A percentile compares a stretch with the other conserved stretches of the same genome.
phyloP scores from a whole-genome alignment of 192 early-diverging fungal genomes.

The Coemansia sp. region DNA sequence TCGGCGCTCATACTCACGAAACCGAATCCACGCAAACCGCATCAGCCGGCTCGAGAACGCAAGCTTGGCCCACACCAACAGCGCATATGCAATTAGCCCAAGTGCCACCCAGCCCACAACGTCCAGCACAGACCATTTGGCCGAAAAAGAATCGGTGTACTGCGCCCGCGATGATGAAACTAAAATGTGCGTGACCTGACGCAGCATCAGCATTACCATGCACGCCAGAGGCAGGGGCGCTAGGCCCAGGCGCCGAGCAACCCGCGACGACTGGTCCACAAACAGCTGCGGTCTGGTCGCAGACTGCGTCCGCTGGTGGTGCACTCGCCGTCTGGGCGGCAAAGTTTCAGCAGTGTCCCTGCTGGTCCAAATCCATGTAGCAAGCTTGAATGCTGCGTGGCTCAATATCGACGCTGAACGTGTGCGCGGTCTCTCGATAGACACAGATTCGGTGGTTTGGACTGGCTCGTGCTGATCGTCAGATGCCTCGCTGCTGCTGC shows the following conservation, averaged over 20 bases:
- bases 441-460: not conserved
- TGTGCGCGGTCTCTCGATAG: slow-evolving; percentile 3
- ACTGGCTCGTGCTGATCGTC: not conserved
- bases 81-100: slow-evolving; percentile 57
- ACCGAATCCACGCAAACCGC: slow-evolving; percentile 66
- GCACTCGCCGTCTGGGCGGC: slow-evolving; percentile 9
- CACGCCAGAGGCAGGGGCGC: slow-evolving; percentile 52
- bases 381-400: slow-evolving; percentile 25
- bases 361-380: slow-evolving; percentile 21
- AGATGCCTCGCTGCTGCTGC: slow-evolving; percentile 1
- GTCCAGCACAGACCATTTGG: slow-evolving; percentile 43
- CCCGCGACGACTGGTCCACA: slow-evolving; percentile 51
- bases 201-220: slow-evolving; percentile 47
- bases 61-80: slow-evolving; percentile 70
- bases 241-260: slow-evolving; percentile 52
- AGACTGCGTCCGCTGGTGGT: slow-evolving; percentile 22
- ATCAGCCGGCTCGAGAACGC: slow-evolving; percentile 75
- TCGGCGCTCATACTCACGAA: slow-evolving; percentile 57
- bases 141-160: not conserved
- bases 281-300: slow-evolving; percentile 46
- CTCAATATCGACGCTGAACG: slow-evolving; percentile 39
- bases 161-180: slow-evolving; percentile 25
- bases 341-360: slow-evolving; percentile 4
- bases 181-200: slow-evolving; percentile 40
- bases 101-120: slow-evolving; percentile 42